Evolutionary conservation across 495 filamentous ascomycete genomes (phyloP), one percentile per base, ranked within the genome.

Genomic region (Rhypophila decipiens): DNA sequence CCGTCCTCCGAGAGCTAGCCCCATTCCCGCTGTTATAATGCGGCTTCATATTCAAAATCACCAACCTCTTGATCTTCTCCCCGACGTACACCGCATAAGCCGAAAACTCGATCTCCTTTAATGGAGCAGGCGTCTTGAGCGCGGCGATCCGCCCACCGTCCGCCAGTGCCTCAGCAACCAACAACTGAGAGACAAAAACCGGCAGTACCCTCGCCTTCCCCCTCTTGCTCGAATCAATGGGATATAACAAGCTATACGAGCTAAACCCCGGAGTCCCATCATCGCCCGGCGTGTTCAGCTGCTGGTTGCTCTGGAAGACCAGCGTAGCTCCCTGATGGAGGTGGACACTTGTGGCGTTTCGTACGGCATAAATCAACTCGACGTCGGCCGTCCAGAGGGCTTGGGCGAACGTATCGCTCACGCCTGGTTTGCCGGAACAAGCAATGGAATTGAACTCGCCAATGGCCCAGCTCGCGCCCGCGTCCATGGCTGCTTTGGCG

Each of bases 371-470:
- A 0, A 56, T 37, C 20, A 56, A 46, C 31, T 51, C 48, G 1
- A 52, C 53, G n/a, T 51, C 53, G 10, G 42, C 53, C 19, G 53
- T 52, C 53, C 53, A 56, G 23, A 56, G 41, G n/a, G 53, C 53
- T 36, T 56, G 53, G 19, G 53, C 53, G 24, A 56, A 56, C 13
- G 53, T 51, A 33, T 56, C 53, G 2, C n/a, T 49, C 42, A 52
- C 74, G 55, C 4, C 59, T 41, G 22, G 61, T 57, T 20, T 62
- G 57, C 31, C 68, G 55, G 41, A 61, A 51, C 41, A 57, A 2
- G 54, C 54, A 43, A 57, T 57, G 3, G 49, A 52, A 51, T 59
- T 33, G 46, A 56, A 66, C 41, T 46, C 42, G 39, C 35, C 64
- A 23, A 43, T 52, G 44, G 44, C 52, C 60, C 31, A 50, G 23